Evolutionary conservation across 2,329 filamentous ascomycete species (phyloP).

Genomic region (Dothiorella sarmentorum): DNA sequence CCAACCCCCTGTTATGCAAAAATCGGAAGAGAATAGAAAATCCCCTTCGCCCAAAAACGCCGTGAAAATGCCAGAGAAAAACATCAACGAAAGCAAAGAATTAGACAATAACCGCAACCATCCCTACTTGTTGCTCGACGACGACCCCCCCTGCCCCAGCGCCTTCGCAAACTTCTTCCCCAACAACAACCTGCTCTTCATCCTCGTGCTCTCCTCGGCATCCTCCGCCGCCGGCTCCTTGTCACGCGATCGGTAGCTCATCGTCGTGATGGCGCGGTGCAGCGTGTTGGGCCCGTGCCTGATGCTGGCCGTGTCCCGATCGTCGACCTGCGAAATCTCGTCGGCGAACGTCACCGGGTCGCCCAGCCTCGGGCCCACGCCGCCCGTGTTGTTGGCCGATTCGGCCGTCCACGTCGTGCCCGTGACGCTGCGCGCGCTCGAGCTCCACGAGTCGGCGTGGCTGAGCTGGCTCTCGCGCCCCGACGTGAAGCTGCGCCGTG

Average conservation of each 20-base stretch:
- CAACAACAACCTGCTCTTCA: constrained; percentile 23
- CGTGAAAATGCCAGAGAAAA: no score
- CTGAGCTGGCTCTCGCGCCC: constrained; percentile 13
- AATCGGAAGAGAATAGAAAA: no score
- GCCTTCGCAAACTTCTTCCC: constrained; percentile 23
- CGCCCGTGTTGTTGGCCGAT: background rate
- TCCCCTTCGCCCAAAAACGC: no score
- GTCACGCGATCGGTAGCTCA: constrained; percentile 21
- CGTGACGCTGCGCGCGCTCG: constrained; percentile 7
- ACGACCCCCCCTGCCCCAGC: background rate
- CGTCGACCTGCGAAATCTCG: constrained; percentile 23
- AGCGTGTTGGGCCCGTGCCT: constrained; percentile 31
- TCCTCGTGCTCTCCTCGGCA: constrained; percentile 22
- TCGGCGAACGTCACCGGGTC: constrained; percentile 29
- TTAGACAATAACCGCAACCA: background rate
- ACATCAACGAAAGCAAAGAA: background rate
- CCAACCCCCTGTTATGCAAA: background rate
- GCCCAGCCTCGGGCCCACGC: background rate
- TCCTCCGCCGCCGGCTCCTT: constrained; percentile 11
- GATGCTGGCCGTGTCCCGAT: constrained; percentile 24
- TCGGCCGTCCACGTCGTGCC: background rate
- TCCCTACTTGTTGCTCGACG: background rate
- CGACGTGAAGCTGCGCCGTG: constrained; percentile 17
- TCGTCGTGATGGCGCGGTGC: constrained; percentile 31
- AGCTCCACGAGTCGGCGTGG: constrained; percentile 8